A percentile compares a stretch with the other conserved stretches of the same genome.
phyloP scores from a whole-genome alignment of 2,329 filamentous ascomycete genomes.

The Fusarium sulawesiense region DNA sequence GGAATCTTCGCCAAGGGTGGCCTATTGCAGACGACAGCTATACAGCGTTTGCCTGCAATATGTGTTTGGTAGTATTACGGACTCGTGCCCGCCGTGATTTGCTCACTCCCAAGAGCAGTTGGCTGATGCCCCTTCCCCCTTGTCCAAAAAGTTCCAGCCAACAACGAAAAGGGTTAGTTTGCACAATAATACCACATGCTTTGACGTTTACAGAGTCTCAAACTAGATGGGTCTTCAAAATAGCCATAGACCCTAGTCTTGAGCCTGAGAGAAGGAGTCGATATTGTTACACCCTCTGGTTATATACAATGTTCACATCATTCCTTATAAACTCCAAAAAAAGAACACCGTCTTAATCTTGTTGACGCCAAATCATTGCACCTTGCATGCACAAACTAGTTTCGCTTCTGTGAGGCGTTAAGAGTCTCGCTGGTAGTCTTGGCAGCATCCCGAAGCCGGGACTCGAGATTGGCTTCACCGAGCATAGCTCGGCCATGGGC shows the following conservation, averaged over 20 bases:
- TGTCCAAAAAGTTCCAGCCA: neutral
- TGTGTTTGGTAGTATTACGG: neutral
- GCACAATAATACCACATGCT: neutral
- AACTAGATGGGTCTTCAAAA: neutral
- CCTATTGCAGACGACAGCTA: neutral
- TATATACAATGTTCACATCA: neutral
- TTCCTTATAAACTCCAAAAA: neutral
- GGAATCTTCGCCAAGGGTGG: neutral
- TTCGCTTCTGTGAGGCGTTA: slow-evolving; percentile 44
- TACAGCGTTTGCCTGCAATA: neutral
- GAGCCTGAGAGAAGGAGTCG: neutral
- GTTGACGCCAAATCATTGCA: neutral
- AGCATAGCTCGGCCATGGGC: slow-evolving; percentile 87
- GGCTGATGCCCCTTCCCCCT: neutral
- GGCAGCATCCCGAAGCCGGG: slow-evolving; percentile 83
- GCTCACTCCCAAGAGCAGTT: neutral
- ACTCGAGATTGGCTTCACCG: slow-evolving; percentile 87
- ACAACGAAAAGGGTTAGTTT: neutral
- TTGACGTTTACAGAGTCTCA: neutral
- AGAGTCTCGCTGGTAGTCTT: slow-evolving; percentile 71
- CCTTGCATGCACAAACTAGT: slow-evolving; percentile 22
- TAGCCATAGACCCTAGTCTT: neutral
- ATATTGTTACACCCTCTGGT: neutral
- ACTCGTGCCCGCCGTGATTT: neutral
- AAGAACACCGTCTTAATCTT: neutral